Percentiles rank a stretch among this genome's conserved stretches.
These are phyloP conservation scores for Pseudopithomyces chartarum DNA, from an alignment of 2,329 filamentous ascomycete genomes.

Conservation along the genomic window DNA sequence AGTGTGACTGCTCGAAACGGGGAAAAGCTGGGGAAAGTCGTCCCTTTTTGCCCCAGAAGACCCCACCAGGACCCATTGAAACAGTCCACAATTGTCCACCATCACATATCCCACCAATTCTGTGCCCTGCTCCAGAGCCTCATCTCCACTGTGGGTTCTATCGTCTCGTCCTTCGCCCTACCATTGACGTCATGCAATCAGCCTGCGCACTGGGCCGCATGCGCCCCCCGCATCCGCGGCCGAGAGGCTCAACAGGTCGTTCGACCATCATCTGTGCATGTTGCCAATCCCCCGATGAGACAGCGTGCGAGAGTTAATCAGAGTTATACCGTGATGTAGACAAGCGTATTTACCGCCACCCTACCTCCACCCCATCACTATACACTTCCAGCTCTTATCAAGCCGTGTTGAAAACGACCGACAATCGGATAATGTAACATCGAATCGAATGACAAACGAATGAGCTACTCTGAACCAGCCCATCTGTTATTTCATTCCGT, in stretches of 20 bases:
- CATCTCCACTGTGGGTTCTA: background rate
- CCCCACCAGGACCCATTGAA: background rate
- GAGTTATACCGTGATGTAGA: background rate
- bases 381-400: too few species aligned
- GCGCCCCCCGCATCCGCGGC: slow-evolving; percentile 6
- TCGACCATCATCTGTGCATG: background rate
- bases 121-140: background rate
- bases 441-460: background rate
- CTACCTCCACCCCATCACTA: too few species aligned
- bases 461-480: background rate
- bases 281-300: background rate
- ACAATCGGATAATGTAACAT: too few species aligned
- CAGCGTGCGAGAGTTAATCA: too few species aligned
- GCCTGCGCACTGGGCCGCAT: slow-evolving; percentile 1
- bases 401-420: too few species aligned
- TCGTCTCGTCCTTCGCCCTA: background rate
- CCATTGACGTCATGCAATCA: slow-evolving; percentile 5
- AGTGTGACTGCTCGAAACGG: slow-evolving; percentile 4
- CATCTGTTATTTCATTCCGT: background rate
- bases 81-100: background rate
- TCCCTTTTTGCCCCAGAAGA: background rate
- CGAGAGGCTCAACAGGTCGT: background rate
- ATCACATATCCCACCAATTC: background rate
- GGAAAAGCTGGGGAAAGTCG: slow-evolving; percentile 11
- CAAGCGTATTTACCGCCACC: too few species aligned